A percentile compares a stretch with the other conserved stretches of the same genome.
Conservation (phyloP, 371 early-diverging fungal genomes). For the Fennellomyces sp. region DNA sequence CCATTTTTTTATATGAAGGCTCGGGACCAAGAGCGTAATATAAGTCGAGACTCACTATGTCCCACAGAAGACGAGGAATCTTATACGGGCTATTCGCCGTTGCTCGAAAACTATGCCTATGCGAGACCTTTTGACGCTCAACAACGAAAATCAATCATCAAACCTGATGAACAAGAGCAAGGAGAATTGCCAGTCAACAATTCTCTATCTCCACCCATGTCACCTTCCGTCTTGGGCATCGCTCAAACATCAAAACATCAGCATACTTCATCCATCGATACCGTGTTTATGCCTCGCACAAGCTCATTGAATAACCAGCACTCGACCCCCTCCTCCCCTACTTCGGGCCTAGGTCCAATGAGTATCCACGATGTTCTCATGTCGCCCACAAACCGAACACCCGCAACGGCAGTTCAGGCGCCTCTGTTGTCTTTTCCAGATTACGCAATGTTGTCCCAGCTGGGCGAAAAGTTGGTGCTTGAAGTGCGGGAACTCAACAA, state of each 20-base stretch:
- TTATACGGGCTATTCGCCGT: conserved; percentile 20
- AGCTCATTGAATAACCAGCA: conserved; percentile 18
- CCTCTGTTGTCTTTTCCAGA: conserved; percentile 14
- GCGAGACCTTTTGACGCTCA: conserved; percentile 9
- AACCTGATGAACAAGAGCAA: background rate
- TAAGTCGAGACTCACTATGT: conserved; percentile 7
- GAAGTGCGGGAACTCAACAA: conserved; percentile 19
- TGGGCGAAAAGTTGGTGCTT: conserved; percentile 15
- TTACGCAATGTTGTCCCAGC: conserved; percentile 16
- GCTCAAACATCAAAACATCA: conserved; percentile 7
- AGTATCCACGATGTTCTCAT: background rate
- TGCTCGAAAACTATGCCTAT: conserved; percentile 18
- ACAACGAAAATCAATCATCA: conserved; percentile 1
- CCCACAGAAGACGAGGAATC: conserved; percentile 12
- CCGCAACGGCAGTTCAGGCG: background rate
- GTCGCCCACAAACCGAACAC: background rate
- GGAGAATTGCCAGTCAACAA: background rate
- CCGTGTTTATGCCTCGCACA: conserved; percentile 7
- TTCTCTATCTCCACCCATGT: conserved; percentile 13
- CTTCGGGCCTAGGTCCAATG: background rate
- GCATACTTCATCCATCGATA: background rate
- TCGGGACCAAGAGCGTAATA: conserved; percentile 1
- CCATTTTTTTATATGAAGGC: conserved; percentile 5
- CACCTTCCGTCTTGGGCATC: conserved; percentile 13
- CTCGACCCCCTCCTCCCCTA: background rate